Evolutionary conservation across 2,329 filamentous ascomycete genomes (phyloP), one percentile per base, ranked within the genome.

Genomic region (Berkeleyomyces basicola): DNA sequence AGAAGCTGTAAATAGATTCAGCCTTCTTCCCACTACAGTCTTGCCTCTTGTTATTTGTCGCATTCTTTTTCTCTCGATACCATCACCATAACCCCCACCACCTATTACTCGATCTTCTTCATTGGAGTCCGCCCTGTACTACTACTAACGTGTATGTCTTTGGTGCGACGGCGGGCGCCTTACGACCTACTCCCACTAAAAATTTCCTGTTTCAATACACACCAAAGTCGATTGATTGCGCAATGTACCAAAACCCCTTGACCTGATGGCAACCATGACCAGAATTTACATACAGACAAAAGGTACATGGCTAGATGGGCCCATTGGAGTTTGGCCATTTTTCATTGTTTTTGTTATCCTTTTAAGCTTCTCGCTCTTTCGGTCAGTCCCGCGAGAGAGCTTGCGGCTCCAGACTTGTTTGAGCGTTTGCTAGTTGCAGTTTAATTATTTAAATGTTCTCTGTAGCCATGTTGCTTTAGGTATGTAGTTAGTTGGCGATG

Each of bases 1-100:
- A 91, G 73, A 90, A 90, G 80, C 81, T 96, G 78, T 97, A 90
- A 88, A 74, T 68, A 39, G 46, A 23, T 39, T 55, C 5, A 23
- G 10, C 33, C 42, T 43, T n/a, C 33, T 57, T 53, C n/a, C 44
- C 55, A 53, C 44, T 39, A 55, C 60, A 53, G 36, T 43, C 37
- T 44, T 55, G 40, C 44, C 43, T n/a, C 43, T 44, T 61, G 59
- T 57, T 42, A 57, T 36, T 51, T 58, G 47, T 61, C 36, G 36
- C 33, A 44, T 61, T 39, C 49, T 55, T 36, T 14, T 57, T 23
- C 58, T 57, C 16, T 49, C 58, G 46, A 57, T 61, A 47, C 43
- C 58, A 58, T 64, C 43, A 46, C n/a, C 43, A 59, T 42, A 59
- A 59, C 44, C 14, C 42, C 16, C 43, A 60, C 3, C 47, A 39